Conservation (phyloP, 305 asterid genomes). For the Fraxinus sp. region DNA sequence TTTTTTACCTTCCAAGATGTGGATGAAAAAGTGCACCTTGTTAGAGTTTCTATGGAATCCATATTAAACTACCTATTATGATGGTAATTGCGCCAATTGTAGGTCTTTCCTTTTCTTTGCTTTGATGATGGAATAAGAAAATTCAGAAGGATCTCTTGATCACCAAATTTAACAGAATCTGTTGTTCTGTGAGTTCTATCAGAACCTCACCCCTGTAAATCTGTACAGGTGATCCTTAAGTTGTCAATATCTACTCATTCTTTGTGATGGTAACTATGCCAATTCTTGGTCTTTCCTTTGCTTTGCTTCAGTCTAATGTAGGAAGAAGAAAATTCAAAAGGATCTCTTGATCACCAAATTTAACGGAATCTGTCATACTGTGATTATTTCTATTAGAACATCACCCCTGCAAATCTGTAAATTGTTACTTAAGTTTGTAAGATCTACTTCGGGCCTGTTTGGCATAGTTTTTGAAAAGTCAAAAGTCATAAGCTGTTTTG, state of each 20-base stretch:
- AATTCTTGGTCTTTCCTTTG: no score
- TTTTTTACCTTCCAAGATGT: conserved; percentile 77
- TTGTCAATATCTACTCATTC: no score
- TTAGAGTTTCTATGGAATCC: conserved; percentile 76
- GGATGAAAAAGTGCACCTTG: conserved; percentile 69
- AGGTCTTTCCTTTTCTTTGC: conserved; percentile 19
- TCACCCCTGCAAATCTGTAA: conserved; percentile 41
- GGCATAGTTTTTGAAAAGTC: background rate
- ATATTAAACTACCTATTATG: conserved; percentile 36
- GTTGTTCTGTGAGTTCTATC: no score
- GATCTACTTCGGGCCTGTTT: no score
- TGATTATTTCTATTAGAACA: background rate
- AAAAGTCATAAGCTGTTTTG: background rate
- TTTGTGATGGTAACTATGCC: no score
- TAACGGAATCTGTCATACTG: background rate
- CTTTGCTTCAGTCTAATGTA: no score
- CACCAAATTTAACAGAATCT: conserved; percentile 9
- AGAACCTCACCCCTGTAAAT: conserved; percentile 32
- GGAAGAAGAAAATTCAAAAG: conserved; percentile 6
- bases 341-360: conserved; percentile 17
- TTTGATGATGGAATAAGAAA: background rate
- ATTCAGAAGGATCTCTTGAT: conserved; percentile 8
- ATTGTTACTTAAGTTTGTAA: background rate
- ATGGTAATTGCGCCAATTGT: conserved; percentile 18
- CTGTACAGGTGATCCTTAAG: conserved; percentile 26